These are phyloP conservation scores for Leccinum rimulosum DNA, from an alignment of 768 basidiomycete genomes.

Conservation along the genomic window DNA sequence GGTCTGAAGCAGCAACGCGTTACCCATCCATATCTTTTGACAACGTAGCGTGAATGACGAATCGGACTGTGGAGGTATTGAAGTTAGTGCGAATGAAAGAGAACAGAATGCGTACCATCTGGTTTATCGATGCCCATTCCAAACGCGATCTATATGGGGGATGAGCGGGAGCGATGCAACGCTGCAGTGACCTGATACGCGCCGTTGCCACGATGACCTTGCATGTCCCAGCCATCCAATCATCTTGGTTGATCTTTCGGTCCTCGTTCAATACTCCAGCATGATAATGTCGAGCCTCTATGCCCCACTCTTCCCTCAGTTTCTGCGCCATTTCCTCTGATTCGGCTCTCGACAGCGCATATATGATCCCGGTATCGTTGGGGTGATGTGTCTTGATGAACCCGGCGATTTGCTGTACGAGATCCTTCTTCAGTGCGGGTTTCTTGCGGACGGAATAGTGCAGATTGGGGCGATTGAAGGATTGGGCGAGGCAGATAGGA, in stretches of 20 bases:
- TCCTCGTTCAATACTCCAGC: conserved; percentile 69
- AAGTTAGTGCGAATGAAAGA: neutral
- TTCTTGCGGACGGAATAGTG: conserved; percentile 65
- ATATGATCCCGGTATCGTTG: conserved; percentile 77
- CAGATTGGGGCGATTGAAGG: conserved; percentile 94
- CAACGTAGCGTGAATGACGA: conserved; percentile 84
- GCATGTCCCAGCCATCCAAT: conserved; percentile 72
- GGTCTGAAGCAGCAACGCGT: conserved; percentile 15
- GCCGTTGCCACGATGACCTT: conserved; percentile 94
- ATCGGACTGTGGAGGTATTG: conserved; percentile 60
- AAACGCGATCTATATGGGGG: conserved; percentile 71
- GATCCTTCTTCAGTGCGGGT: conserved; percentile 38
- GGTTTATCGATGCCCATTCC: conserved; percentile 96
- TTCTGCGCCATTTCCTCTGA: conserved; percentile 81
- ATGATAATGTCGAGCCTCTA: conserved; percentile 81
- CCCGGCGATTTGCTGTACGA: conserved; percentile 59
- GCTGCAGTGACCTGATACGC: conserved; percentile 20
- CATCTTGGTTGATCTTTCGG: conserved; percentile 56
- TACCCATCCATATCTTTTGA: conserved; percentile 86
- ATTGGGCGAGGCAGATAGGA: conserved; percentile 61
- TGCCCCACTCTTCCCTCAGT: conserved; percentile 52
- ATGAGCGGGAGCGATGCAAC: conserved; percentile 1
- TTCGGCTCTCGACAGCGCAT: conserved; percentile 65
- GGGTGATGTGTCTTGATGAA: conserved; percentile 63
- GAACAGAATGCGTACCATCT: conserved; percentile 47